phyloP scores from a whole-genome alignment of 2,329 filamentous ascomycete species.

The Microdochium trichocladiopsis region DNA sequence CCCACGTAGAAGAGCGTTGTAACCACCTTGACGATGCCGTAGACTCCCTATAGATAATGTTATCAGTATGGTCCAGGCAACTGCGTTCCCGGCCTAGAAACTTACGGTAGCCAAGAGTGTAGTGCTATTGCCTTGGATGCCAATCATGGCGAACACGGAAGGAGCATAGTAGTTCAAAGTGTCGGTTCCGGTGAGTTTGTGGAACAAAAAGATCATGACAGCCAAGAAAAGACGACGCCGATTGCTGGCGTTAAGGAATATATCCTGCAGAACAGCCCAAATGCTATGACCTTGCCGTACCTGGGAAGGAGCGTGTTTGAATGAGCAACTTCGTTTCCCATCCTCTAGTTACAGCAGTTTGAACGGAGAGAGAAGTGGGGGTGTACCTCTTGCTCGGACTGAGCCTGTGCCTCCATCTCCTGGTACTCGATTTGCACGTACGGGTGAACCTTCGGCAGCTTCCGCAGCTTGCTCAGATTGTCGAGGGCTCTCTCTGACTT shows the following conservation, averaged over 20 bases:
- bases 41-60: slow-evolving; percentile 7
- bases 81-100: no score
- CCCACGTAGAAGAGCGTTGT: slow-evolving; percentile 22
- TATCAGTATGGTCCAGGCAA: no score
- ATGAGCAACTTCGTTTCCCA: neutral
- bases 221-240: slow-evolving; percentile 24
- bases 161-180: slow-evolving; percentile 31
- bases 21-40: slow-evolving; percentile 23
- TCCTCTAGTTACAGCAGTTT: neutral
- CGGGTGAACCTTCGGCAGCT: slow-evolving; percentile 26
- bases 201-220: slow-evolving; percentile 28
- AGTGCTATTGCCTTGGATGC: slow-evolving; percentile 19
- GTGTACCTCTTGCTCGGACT: slow-evolving; percentile 15
- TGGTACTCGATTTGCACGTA: slow-evolving; percentile 29
- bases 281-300: slow-evolving; percentile 18
- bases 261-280: slow-evolving; percentile 24
- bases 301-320: slow-evolving; percentile 6
- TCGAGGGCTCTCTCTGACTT: slow-evolving; percentile 23
- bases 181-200: slow-evolving; percentile 33
- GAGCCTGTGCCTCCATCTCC: slow-evolving; percentile 26
- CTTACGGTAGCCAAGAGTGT: slow-evolving; percentile 26
- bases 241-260: slow-evolving; percentile 19
- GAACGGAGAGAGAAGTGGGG: neutral
- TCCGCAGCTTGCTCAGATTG: slow-evolving; percentile 28
- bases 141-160: slow-evolving; percentile 30